Evolutionary conservation across 2,329 filamentous ascomycete genomes (phyloP).

Genomic region (Colletotrichum camelliae): DNA sequence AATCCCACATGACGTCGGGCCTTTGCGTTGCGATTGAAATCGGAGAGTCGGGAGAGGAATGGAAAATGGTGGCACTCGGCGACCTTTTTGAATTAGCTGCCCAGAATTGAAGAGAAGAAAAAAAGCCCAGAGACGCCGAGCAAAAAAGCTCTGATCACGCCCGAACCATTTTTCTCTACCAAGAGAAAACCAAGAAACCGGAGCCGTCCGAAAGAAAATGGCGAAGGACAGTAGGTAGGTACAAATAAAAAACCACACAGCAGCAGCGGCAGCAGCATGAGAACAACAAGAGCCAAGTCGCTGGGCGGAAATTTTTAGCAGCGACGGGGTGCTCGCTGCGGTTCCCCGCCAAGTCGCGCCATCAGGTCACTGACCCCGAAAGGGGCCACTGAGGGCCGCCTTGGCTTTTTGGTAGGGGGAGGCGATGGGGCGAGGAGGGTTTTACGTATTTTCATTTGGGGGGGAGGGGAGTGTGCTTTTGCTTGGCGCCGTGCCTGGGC

Average conservation of each 20-base stretch:
- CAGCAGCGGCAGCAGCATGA: neutral
- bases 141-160: slow-evolving; percentile 1
- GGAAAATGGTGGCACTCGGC: neutral
- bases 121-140: slow-evolving; percentile 15
- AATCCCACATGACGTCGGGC: neutral
- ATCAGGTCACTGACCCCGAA: slow-evolving; percentile 20
- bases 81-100: neutral
- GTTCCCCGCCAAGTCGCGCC: slow-evolving; percentile 15
- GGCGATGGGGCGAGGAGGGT: neutral
- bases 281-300: neutral
- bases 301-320: neutral
- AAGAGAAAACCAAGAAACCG: slow-evolving; percentile 6
- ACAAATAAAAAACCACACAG: neutral
- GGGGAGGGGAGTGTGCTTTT: neutral
- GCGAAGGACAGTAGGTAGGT: neutral
- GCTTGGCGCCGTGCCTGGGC: neutral
- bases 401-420: neutral
- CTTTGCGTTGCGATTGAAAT: neutral
- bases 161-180: neutral
- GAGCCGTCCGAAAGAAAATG: neutral
- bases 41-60: neutral
- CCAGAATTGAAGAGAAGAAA: neutral
- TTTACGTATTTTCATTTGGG: neutral
- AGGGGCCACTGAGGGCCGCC: slow-evolving; percentile 6
- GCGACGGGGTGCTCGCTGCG: neutral